These are phyloP conservation scores for Cubamyces sp. DNA, from an alignment of 768 basidiomycete genomes.

Conservation along the genomic window DNA sequence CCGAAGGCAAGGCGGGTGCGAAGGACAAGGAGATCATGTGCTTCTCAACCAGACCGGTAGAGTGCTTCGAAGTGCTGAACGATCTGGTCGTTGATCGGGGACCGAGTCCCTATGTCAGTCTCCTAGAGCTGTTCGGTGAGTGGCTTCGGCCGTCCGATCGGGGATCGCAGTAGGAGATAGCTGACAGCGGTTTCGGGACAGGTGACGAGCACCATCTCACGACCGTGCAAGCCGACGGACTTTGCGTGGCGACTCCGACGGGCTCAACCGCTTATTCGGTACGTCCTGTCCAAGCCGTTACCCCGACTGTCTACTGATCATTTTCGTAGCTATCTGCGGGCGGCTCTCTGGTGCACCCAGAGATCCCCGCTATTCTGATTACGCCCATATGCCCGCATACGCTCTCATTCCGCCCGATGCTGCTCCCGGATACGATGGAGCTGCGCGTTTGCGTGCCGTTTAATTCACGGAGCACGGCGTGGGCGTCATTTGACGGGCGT, in stretches of 20 bases:
- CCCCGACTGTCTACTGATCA: constrained; percentile 18
- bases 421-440: constrained; percentile 98
- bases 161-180: neutral
- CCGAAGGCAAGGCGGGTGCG: constrained; percentile 49
- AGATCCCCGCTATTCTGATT: constrained; percentile 94
- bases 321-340: constrained; percentile 82
- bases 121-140: constrained; percentile 95
- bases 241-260: constrained; percentile 94
- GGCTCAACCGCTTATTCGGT: constrained; percentile 99
- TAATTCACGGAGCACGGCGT: constrained; percentile 96
- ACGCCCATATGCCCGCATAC: constrained; percentile 99
- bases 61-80: constrained; percentile 95
- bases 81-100: constrained; percentile 98
- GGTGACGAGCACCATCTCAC: constrained; percentile 99
- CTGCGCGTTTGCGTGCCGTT: constrained; percentile 98
- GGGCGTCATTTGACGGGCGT: constrained; percentile 98
- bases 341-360: constrained; percentile 96
- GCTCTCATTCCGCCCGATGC: constrained; percentile 97
- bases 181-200: constrained; percentile 35
- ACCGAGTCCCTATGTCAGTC: constrained; percentile 95
- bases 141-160: constrained; percentile 16
- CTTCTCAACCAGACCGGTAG: constrained; percentile 91
- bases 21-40: constrained; percentile 99
- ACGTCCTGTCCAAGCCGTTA: constrained; percentile 35
- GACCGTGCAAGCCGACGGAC: constrained; percentile 96